Evolutionary conservation across 2,329 filamentous ascomycete species (phyloP).

Genomic region (Calonectria honghensis): DNA sequence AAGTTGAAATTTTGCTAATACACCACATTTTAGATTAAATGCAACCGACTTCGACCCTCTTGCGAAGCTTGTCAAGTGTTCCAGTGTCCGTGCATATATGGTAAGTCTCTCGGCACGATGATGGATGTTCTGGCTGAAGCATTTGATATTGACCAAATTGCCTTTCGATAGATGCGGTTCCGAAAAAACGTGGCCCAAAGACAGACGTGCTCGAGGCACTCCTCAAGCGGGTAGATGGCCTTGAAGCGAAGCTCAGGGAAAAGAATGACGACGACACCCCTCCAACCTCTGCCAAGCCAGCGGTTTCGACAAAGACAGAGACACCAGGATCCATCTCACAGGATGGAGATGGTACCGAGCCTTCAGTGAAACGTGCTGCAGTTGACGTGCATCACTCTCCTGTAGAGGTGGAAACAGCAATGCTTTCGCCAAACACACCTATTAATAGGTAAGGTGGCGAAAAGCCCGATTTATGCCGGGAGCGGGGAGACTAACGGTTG

Average conservation of each 20-base stretch:
- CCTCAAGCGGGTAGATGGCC: conserved; percentile 87
- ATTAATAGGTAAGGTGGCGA: conserved; percentile 47
- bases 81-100: conserved; percentile 91
- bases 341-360: conserved; percentile 56
- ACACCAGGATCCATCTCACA: conserved; percentile 53
- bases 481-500: conserved; percentile 37
- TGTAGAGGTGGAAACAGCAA: conserved; percentile 47
- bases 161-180: conserved; percentile 81
- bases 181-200: conserved; percentile 92
- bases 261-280: conserved; percentile 69
- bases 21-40: conserved; percentile 83
- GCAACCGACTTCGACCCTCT: conserved; percentile 87
- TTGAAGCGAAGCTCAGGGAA: conserved; percentile 86
- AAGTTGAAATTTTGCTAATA: conserved; percentile 37
- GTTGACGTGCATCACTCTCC: conserved; percentile 60
- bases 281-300: conserved; percentile 48
- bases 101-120: conserved; percentile 67
- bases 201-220: conserved; percentile 91
- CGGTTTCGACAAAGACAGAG: conserved; percentile 47
- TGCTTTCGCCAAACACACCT: conserved; percentile 54
- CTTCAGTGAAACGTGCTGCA: conserved; percentile 64
- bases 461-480: background rate
- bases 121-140: background rate
- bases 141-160: background rate
- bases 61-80: conserved; percentile 94